These are phyloP conservation scores for Cladosporium sp. DNA, from an alignment of 2,329 filamentous ascomycete species.

Conservation along the genomic window DNA sequence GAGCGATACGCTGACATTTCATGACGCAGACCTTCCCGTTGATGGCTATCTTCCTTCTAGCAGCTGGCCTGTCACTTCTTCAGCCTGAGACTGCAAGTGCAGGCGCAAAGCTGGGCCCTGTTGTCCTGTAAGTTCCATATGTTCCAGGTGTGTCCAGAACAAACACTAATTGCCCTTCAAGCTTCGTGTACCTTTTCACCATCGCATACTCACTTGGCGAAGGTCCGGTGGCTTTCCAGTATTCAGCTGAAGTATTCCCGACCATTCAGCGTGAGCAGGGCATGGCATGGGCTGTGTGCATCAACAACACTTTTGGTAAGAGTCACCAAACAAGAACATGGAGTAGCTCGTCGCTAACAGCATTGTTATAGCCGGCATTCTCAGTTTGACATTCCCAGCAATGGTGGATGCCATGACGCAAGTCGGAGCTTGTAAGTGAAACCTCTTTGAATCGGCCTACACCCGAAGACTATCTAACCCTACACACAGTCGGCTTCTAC, in stretches of 20 bases:
- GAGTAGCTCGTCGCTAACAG: conserved; percentile 27
- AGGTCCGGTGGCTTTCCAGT: conserved; percentile 39
- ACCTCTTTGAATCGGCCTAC: conserved; percentile 32
- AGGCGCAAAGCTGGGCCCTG: conserved; percentile 34
- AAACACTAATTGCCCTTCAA: background rate
- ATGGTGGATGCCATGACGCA: conserved; percentile 47
- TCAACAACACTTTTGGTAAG: conserved; percentile 47
- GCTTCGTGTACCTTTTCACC: conserved; percentile 47
- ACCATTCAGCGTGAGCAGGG: conserved; percentile 40
- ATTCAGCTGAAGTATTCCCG: conserved; percentile 43
- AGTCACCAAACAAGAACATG: background rate
- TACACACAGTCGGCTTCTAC: conserved; percentile 49
- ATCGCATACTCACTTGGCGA: conserved; percentile 46
- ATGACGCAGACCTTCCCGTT: conserved; percentile 39
- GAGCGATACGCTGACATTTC: conserved; percentile 18
- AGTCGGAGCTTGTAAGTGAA: conserved; percentile 51
- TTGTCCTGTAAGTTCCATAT: conserved; percentile 25
- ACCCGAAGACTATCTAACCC: conserved; percentile 17
- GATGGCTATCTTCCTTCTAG: conserved; percentile 47
- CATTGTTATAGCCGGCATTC: conserved; percentile 32
- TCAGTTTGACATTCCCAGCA: conserved; percentile 42
- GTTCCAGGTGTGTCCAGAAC: background rate
- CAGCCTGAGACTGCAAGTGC: conserved; percentile 23
- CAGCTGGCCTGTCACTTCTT: conserved; percentile 41
- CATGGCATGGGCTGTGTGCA: conserved; percentile 52